Conservation (phyloP, 2,329 filamentous ascomycete species). For the Ascochyta viciae-villosae region DNA sequence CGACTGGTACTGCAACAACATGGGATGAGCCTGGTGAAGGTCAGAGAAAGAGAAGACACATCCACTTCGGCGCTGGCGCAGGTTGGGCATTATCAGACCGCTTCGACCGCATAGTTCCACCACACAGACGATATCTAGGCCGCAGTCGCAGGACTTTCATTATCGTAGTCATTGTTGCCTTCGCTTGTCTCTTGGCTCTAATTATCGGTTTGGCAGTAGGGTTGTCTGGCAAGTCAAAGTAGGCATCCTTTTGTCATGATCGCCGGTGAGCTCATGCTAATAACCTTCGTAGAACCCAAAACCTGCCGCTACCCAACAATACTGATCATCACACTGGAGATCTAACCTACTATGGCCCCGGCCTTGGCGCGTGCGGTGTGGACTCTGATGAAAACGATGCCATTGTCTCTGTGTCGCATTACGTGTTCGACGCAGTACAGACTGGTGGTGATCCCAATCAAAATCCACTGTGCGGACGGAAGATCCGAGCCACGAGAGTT, state of each 20-base stretch:
- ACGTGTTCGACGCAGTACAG: constrained; percentile 68
- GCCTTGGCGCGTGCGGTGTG: constrained; percentile 73
- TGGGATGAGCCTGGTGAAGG: constrained; percentile 8
- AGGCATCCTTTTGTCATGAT: background rate
- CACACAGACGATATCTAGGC: constrained; percentile 50
- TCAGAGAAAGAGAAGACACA: constrained; percentile 2
- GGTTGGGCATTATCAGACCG: constrained; percentile 37
- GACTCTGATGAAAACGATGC: constrained; percentile 61
- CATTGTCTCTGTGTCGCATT: constrained; percentile 71
- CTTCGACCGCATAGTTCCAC: constrained; percentile 48
- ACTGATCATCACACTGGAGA: constrained; percentile 66
- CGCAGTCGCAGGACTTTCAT: constrained; percentile 50
- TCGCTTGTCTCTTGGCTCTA: constrained; percentile 48
- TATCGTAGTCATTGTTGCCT: constrained; percentile 38
- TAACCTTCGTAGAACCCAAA: constrained; percentile 34
- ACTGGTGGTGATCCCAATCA: constrained; percentile 62
- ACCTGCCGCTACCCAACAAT: constrained; percentile 61
- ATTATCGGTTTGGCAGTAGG: constrained; percentile 54
- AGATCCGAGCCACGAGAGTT: constrained; percentile 66
- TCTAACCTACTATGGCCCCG: constrained; percentile 72
- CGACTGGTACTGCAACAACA: constrained; percentile 4
- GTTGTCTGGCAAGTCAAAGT: constrained; percentile 36
- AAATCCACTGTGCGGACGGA: constrained; percentile 72
- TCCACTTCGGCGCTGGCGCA: constrained; percentile 21
- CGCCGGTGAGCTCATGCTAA: background rate